Evolutionary conservation across 768 basidiomycete genomes (phyloP), one percentile per base, ranked within the genome.

Genomic region (Agaricus sinodeliciosus): DNA sequence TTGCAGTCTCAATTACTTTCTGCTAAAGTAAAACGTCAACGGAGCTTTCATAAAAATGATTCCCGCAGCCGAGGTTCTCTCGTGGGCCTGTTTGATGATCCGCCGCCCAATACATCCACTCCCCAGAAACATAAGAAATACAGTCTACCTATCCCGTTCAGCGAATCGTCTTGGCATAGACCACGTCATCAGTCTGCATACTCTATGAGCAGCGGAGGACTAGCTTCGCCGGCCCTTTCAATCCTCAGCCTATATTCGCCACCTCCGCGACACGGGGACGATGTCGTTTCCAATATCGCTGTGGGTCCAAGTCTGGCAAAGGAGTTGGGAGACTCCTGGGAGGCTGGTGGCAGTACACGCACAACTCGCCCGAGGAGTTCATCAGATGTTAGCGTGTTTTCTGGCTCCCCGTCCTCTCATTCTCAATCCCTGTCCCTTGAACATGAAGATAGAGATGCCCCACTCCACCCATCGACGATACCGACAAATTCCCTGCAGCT

Each of bases 41-140:
- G 45, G 16, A 49, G 55, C 48, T 50, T 51, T 36, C 43, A 59
- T 41, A 50, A 43, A 13, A 35, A 49, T 36, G 57, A 58, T 5
- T 51, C 57, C 7, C 72, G 66, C 58, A 56, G 61, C n/a, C 70
- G 73, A 42, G 83, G 78, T 55, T 80, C 79, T 9, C 78, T 87
- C 22, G 72, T 85, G 31, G 84, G 83, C 11, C 67, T 87, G 6
- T 87, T 87, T 57, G 79, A 82, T 18, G 60, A 61, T n/a, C 54
- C 57, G 22, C 62, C 55, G 26, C 48, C 53, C 25, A 54, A 58
- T 12, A 57, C 58, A 19, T 49, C 54, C 3, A 43, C 31, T n/a
- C 48, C 55, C 9, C 52, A 57, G 37, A 25, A 60, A 55, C 43
- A 62, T 7, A 51, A 25, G 15, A 58, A 35, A 58, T 62, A 40